Evolutionary conservation across 2,329 filamentous ascomycete genomes (phyloP), one percentile per base, ranked within the genome.

Genomic region (Penicillium sp.): DNA sequence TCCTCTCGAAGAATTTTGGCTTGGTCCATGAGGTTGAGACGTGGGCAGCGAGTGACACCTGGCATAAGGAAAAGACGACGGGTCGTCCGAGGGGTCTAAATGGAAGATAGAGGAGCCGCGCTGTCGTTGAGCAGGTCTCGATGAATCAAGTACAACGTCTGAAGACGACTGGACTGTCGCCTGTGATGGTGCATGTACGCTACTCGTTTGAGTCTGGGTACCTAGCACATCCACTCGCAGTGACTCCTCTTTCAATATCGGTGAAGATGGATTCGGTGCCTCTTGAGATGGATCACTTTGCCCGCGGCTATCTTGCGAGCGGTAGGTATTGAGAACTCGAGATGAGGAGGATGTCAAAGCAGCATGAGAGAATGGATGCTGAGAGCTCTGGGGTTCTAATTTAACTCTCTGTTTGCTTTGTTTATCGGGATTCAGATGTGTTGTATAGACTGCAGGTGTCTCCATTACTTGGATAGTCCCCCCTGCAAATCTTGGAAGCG

Each of bases 281-380:
- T 61, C 57, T 43, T 65, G 59, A 25, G 63, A 67, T 28, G 55
- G 45, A 19, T 50, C 41, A n/a, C 35, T 50, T 36, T 60, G 59
- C 11, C 57, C 50, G 26, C 61, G 54, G 47, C 50, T 61, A 22
- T 61, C 66, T 51, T 64, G 59, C 36, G 61, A 69, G 10, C 59
- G 61, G 52, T 72, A 70, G 6, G 72, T 74, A 46, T 73, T 70
- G 26, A 66, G 50, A 31, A 75, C 64, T 30, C 67, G 65, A 17
- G 71, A 71, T 47, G 73, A 67, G 17, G 71, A 73, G 1, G 70
- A 74, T 8, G 58, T 65, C 50, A 70, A 70, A 31, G 59, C 59
- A 26, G 51, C 59, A 17, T 61, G 58, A 31, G 66, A 64, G 7
- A 66, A 68, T 38, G 50, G 51, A 11, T 58, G 59, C 12, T 58